phyloP scores from a whole-genome alignment of 768 basidiomycete species.

The Psilocybe cyanescens region DNA sequence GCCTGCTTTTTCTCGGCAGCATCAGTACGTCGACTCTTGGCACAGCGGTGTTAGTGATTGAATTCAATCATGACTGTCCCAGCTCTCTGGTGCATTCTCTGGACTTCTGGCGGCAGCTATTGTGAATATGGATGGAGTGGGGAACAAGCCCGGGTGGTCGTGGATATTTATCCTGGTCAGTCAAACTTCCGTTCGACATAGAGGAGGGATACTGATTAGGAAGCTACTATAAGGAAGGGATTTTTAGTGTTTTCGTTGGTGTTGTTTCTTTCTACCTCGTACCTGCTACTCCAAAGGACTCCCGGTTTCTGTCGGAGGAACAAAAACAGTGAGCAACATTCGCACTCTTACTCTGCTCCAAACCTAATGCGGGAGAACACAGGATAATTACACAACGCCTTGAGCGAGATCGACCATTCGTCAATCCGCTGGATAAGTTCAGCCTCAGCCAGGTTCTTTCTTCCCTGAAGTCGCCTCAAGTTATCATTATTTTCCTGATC shows the following conservation, averaged over 20 bases:
- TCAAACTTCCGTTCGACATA: neutral
- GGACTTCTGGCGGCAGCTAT: conserved; percentile 69
- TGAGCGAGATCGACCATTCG: conserved; percentile 34
- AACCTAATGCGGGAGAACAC: neutral
- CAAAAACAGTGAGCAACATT: conserved; percentile 32
- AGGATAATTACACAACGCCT: conserved; percentile 35
- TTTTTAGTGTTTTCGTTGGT: conserved; percentile 39
- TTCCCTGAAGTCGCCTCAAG: conserved; percentile 37
- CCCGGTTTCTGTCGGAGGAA: conserved; percentile 30
- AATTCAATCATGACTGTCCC: conserved; percentile 25
- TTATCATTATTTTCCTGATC: conserved; percentile 34
- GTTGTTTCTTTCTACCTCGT: conserved; percentile 42
- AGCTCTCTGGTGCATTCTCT: conserved; percentile 63
- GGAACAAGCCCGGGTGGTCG: conserved; percentile 59
- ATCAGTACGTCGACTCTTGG: conserved; percentile 27
- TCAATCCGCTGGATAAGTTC: conserved; percentile 33
- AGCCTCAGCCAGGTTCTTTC: conserved; percentile 32
- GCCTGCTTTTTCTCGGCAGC: conserved; percentile 41
- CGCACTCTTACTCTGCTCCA: neutral
- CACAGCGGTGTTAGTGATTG: neutral
- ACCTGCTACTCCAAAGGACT: conserved; percentile 35
- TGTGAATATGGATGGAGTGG: conserved; percentile 53
- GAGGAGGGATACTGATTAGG: conserved; percentile 50
- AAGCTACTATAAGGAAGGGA: conserved; percentile 14
- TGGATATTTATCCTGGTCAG: conserved; percentile 62